Conservation (phyloP, 352 stramenopile species). For the Globisporangium ultimum region DNA sequence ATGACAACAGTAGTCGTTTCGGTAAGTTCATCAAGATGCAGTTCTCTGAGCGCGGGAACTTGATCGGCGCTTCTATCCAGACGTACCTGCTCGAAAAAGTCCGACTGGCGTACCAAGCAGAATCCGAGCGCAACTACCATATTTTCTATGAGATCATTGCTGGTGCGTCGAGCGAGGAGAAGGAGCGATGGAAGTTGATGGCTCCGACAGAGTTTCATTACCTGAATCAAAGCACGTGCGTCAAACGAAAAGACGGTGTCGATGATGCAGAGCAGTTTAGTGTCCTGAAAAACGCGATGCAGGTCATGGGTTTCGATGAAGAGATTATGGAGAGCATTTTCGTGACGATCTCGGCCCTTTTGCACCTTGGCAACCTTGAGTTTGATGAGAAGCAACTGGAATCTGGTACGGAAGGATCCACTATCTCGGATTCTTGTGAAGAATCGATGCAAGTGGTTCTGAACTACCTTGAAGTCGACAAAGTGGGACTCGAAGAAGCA, state of each 20-base stretch:
- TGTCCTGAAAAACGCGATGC: conserved; percentile 71
- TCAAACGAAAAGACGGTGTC: conserved; percentile 83
- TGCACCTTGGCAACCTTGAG: conserved; percentile 95
- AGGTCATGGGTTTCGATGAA: conserved; percentile 84
- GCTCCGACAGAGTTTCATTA: conserved; percentile 82
- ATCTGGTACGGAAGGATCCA: conserved; percentile 65
- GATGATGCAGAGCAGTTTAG: conserved; percentile 89
- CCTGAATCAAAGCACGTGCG: conserved; percentile 87
- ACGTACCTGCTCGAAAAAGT: conserved; percentile 97
- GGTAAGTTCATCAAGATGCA: conserved; percentile 98
- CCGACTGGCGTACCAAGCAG: conserved; percentile 90
- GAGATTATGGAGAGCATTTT: conserved; percentile 93
- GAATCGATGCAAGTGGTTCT: conserved; percentile 82
- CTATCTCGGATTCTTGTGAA: conserved; percentile 43
- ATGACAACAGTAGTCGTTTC: conserved; percentile 97
- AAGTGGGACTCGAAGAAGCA: conserved; percentile 82
- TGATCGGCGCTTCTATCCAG: conserved; percentile 92
- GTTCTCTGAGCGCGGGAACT: conserved; percentile 71
- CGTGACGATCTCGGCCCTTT: conserved; percentile 81
- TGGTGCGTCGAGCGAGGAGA: conserved; percentile 55
- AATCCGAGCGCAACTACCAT: conserved; percentile 95
- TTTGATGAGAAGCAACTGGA: conserved; percentile 73
- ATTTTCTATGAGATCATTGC: conserved; percentile 95
- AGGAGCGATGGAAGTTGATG: conserved; percentile 59
- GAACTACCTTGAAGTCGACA: conserved; percentile 86